Evolutionary conservation across 2,329 filamentous ascomycete species (phyloP), one percentile per base, ranked within the genome.

Genomic region (Cordyceps farinosa): DNA sequence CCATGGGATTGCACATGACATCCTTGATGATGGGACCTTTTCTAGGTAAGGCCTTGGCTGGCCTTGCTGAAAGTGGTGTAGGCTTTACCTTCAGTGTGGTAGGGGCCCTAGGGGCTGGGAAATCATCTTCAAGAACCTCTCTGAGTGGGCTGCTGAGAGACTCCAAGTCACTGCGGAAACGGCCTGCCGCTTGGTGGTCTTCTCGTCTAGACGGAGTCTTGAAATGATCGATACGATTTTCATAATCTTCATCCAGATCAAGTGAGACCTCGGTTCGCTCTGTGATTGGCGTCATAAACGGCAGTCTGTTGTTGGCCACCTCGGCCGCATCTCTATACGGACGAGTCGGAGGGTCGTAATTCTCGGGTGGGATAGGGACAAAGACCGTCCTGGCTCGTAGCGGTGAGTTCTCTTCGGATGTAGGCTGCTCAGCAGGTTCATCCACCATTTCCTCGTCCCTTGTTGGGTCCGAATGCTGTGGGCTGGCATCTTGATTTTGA

Each of bases 261-360:
- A 98, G 78, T 0, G 93, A 97, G 11, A 88, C 90, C 76, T 99
- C 95, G 0, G 95, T 99, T 70, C 92, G 88, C 75, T 99, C 95
- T 1, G 95, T 94, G 68, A 99, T 99, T 1, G 95, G 95, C 0
- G 95, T 99, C 95, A 99, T 98, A 74, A 98, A 99, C 3, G 94
- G 95, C 10, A 98, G 81, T 61, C 93, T 89, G 76, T 93, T 97
- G 71, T 97, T 96, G 65, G 92, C 92, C 75, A 89, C 83, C 73
- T 92, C 84, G 42, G 79, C 84, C 71, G 91, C 86, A 75, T 97
- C 90, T 72, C 92, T 88, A 81, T 90, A 97, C 64, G 91, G 90
- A 54, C 88, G 84, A 63, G 84, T 89, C 22, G 91, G 89, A 51
- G 91, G 86, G 68, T 93, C 87, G 73, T 92, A 96, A 74, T 96